phyloP scores from a whole-genome alignment of 2,329 filamentous ascomycete species.

The Rosellinia necatrix region DNA sequence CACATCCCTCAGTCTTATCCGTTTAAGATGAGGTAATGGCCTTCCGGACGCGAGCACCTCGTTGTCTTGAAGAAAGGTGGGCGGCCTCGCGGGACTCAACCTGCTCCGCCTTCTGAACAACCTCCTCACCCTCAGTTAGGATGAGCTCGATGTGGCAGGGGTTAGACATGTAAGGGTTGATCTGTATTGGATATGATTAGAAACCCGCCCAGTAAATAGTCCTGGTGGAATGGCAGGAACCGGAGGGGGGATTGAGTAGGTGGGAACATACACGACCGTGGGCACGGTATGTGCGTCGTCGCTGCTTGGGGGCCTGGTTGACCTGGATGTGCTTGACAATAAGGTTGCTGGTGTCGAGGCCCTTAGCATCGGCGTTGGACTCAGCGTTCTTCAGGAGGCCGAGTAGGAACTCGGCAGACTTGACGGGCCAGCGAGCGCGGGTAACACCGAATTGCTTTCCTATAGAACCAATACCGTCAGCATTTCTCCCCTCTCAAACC shows the following conservation, averaged over 20 bases:
- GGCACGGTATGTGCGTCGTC: slow-evolving; percentile 98
- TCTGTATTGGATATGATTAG: slow-evolving; percentile 59
- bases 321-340: slow-evolving; percentile 99
- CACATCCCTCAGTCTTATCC: slow-evolving; percentile 30
- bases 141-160: slow-evolving; percentile 99
- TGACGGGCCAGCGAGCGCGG: slow-evolving; percentile 98
- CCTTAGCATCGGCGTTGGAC: slow-evolving; percentile 96
- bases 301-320: slow-evolving; percentile 99
- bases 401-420: slow-evolving; percentile 98
- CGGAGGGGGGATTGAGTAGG: slow-evolving; percentile 1
- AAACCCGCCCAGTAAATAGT: not conserved
- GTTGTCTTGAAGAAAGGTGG: slow-evolving; percentile 90
- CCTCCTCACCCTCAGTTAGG: slow-evolving; percentile 96
- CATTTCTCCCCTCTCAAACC: slow-evolving; percentile 6
- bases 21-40: slow-evolving; percentile 68
- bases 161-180: slow-evolving; percentile 99
- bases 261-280: slow-evolving; percentile 91
- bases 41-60: slow-evolving; percentile 70
- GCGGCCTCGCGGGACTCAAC: slow-evolving; percentile 65
- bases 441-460: slow-evolving; percentile 99
- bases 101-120: slow-evolving; percentile 84
- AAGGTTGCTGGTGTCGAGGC: slow-evolving; percentile 95
- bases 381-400: slow-evolving; percentile 97
- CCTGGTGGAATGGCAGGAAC: not conserved
- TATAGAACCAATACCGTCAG: slow-evolving; percentile 47